Conservation (phyloP, 2,329 filamentous ascomycete species). For the Xylaria sp. region DNA sequence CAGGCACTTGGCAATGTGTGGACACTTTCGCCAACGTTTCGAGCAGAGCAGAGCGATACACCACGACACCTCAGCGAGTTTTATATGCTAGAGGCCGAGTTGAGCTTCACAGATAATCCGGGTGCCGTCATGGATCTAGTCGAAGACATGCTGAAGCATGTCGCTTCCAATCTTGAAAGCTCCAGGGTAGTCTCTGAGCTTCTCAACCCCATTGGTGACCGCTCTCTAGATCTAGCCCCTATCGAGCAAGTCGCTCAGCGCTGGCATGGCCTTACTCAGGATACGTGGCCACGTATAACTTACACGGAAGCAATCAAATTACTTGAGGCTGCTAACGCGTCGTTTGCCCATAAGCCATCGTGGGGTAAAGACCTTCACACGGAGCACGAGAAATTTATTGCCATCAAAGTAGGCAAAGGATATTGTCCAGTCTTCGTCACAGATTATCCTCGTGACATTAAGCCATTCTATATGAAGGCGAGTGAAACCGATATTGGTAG, state of each 20-base stretch:
- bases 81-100: conserved; percentile 96
- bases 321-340: conserved; percentile 68
- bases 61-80: conserved; percentile 95
- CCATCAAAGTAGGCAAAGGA: conserved; percentile 63
- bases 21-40: conserved; percentile 92
- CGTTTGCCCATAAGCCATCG: conserved; percentile 75
- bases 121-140: conserved; percentile 80
- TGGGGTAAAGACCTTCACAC: conserved; percentile 84
- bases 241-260: conserved; percentile 69
- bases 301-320: conserved; percentile 81
- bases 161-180: conserved; percentile 55
- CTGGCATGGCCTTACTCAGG: conserved; percentile 74
- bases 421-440: conserved; percentile 86
- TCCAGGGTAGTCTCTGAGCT: conserved; percentile 61
- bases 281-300: conserved; percentile 81
- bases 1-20: conserved; percentile 92
- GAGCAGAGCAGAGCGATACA: conserved; percentile 93
- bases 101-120: conserved; percentile 80
- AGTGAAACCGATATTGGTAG: conserved; percentile 29
- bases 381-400: conserved; percentile 92
- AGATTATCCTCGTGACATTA: conserved; percentile 87
- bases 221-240: conserved; percentile 58
- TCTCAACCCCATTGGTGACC: conserved; percentile 53
- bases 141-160: conserved; percentile 77
- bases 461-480: conserved; percentile 86